These are phyloP conservation scores for Maudiozyma barnettii DNA, from an alignment of 805 yeast species.

Conservation along the genomic window DNA sequence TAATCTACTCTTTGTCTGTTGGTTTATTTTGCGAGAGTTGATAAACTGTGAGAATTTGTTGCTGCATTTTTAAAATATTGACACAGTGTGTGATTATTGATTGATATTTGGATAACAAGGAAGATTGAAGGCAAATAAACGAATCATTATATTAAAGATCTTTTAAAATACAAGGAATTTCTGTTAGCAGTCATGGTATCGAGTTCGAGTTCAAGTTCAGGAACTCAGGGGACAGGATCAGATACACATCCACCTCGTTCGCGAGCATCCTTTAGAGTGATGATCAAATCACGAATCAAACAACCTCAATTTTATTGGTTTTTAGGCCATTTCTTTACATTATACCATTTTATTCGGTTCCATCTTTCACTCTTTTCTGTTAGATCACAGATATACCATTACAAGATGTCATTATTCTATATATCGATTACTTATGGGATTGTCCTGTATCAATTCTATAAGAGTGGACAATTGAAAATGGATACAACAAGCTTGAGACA, in stretches of 20 bases:
- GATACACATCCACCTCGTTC: neutral
- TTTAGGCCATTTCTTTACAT: constrained; percentile 46
- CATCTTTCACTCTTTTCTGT: constrained; percentile 35
- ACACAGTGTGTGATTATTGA: no score
- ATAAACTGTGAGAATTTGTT: no score
- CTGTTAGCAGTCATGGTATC: neutral
- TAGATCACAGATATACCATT: constrained; percentile 29
- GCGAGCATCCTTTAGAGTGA: constrained; percentile 12
- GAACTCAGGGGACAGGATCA: neutral
- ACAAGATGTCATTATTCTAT: constrained; percentile 38
- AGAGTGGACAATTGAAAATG: constrained; percentile 31
- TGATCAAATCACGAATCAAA: constrained; percentile 20
- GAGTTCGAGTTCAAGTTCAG: neutral
- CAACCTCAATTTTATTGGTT: constrained; percentile 67
- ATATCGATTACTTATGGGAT: constrained; percentile 53
- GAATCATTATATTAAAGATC: no score
- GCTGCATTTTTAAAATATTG: no score
- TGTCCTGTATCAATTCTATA: constrained; percentile 51
- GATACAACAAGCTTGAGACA: constrained; percentile 27
- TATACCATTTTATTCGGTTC: constrained; percentile 33
- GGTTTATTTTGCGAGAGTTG: no score
- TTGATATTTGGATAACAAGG: no score
- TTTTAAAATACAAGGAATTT: no score
- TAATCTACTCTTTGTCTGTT: no score
- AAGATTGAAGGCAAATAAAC: no score